Base-by-base conservation (phyloP, 1,284 basidiomycete species). In the Irpex lacteus region DNA sequence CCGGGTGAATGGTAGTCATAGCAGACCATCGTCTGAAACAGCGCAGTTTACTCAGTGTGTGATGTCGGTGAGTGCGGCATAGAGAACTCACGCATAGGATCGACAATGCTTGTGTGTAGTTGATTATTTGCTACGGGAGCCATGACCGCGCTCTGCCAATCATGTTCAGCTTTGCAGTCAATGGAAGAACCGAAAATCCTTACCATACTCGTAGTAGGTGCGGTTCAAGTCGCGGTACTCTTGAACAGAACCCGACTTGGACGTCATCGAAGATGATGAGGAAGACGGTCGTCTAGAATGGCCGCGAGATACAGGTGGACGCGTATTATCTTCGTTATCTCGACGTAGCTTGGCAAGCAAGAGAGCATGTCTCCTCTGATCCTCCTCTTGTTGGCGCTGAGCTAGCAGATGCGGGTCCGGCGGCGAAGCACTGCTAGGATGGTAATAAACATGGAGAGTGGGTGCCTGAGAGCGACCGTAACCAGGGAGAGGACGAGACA, bases 391-490 rank as follows among this genome's bases (percentile, higher is more conserved):
- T 36, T 63, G 62, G 19, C 52, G 58, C 53, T 59, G 59, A 38
- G 62, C 62, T 9, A 63, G 53, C 59, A 49, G 21, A 9, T 32
- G 13, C n/a, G 62, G 59, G 59, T 63, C 62, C 44, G 62, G 62
- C 7, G 62, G 37, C 19, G 62, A 55, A 6, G 62, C 26, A 38
- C 62, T 63, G n/a, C 40, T 60, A 15, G 62, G 62, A 40, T 60
- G 60, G 54, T 63, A 63, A 57, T 63, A 63, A 15, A 50, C 37
- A 54, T 63, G 36, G 47, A 63, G 62, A n/a, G 59, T 60, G 37
- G 62, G 62, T 38, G 58, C 40, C 50, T 19, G 40, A 56, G 62
- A 55, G 26, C 19, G 32, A 9, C 54, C 8, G 26, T 56, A 56
- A 37, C 54, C 55, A n/a, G 32, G 58, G 26, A 26, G 54, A 53